A percentile compares a stretch with the other conserved stretches of the same genome.
These are phyloP conservation scores for Mycogone perniciosa DNA, from an alignment of 2,329 filamentous ascomycete species.

Conservation along the genomic window DNA sequence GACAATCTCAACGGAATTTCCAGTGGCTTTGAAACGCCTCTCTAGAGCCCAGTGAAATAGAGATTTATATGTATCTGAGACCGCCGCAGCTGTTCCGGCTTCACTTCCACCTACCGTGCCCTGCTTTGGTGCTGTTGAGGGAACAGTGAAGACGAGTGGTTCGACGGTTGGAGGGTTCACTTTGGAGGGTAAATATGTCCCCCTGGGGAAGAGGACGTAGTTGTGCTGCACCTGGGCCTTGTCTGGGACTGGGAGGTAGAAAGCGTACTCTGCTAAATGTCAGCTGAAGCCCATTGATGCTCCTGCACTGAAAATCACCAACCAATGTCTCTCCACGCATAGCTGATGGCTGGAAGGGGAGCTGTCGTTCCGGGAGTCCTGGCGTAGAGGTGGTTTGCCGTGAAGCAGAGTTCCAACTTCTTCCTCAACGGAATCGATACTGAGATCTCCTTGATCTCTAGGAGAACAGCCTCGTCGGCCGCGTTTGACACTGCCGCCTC, in stretches of 20 bases:
- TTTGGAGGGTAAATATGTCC: slow-evolving; percentile 47
- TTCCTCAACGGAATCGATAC: slow-evolving; percentile 62
- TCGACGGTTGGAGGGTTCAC: slow-evolving; percentile 40
- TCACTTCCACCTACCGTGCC: slow-evolving; percentile 49
- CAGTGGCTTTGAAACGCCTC: slow-evolving; percentile 43
- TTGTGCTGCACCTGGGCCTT: slow-evolving; percentile 61
- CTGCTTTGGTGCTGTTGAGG: slow-evolving; percentile 53
- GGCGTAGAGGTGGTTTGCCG: slow-evolving; percentile 52
- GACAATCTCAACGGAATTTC: slow-evolving; percentile 43
- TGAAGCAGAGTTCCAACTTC: slow-evolving; percentile 61
- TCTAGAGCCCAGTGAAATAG: slow-evolving; percentile 57
- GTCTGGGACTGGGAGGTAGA: slow-evolving; percentile 59
- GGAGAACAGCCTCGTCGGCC: slow-evolving; percentile 44
- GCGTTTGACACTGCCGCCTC: slow-evolving; percentile 30
- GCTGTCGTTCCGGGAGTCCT: slow-evolving; percentile 44
- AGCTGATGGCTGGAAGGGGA: slow-evolving; percentile 48
- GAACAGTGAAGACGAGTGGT: slow-evolving; percentile 59
- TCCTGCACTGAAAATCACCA: slow-evolving; percentile 15
- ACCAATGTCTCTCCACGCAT: slow-evolving; percentile 59
- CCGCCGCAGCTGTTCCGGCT: slow-evolving; percentile 41
- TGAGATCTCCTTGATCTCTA: slow-evolving; percentile 60
- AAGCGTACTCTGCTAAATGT: slow-evolving; percentile 46
- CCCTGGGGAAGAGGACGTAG: slow-evolving; percentile 56
- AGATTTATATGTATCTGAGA: slow-evolving; percentile 52
- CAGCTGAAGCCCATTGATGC: slow-evolving; percentile 1